Percentiles rank a stretch among this genome's conserved stretches.
Conservation (phyloP, 2,329 filamentous ascomycete species). For the Coleophoma eucalyptorum region DNA sequence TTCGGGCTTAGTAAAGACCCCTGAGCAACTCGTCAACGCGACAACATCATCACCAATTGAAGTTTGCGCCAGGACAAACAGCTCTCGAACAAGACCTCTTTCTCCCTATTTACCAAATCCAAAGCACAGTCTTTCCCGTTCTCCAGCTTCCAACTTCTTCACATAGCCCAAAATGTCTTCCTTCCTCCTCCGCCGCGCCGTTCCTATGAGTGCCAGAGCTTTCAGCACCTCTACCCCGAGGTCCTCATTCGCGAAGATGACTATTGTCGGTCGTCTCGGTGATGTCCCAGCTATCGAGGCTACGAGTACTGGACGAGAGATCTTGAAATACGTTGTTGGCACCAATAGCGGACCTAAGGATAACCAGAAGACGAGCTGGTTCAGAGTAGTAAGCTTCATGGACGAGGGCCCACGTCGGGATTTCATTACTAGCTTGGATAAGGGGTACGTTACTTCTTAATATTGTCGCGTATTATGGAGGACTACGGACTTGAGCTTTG, state of each 20-base stretch:
- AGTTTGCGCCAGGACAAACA: neutral
- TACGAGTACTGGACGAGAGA: slow-evolving; percentile 67
- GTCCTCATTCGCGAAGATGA: slow-evolving; percentile 72
- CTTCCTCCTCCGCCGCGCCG: slow-evolving; percentile 31
- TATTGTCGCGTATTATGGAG: neutral
- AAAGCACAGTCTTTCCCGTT: neutral
- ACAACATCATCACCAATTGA: neutral
- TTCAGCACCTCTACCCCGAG: slow-evolving; percentile 67
- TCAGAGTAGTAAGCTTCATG: slow-evolving; percentile 70
- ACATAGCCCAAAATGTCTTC: slow-evolving; percentile 17
- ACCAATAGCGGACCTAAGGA: slow-evolving; percentile 63
- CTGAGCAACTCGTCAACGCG: no score
- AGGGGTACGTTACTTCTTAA: slow-evolving; percentile 64
- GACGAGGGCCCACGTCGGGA: slow-evolving; percentile 67
- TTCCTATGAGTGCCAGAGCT: slow-evolving; percentile 49
- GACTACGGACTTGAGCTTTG: neutral
- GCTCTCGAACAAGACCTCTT: neutral
- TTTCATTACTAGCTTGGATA: slow-evolving; percentile 67
- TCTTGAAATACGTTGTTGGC: slow-evolving; percentile 75
- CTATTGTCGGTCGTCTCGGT: slow-evolving; percentile 81
- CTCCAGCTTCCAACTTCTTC: neutral
- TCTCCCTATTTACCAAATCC: no score
- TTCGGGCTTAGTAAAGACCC: no score
- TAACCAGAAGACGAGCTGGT: slow-evolving; percentile 80
- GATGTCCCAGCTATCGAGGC: slow-evolving; percentile 71